Percentiles rank a stretch among this genome's conserved stretches.
Conservation (phyloP, 371 early-diverging fungal species). For the Capniomyces stellatus region DNA sequence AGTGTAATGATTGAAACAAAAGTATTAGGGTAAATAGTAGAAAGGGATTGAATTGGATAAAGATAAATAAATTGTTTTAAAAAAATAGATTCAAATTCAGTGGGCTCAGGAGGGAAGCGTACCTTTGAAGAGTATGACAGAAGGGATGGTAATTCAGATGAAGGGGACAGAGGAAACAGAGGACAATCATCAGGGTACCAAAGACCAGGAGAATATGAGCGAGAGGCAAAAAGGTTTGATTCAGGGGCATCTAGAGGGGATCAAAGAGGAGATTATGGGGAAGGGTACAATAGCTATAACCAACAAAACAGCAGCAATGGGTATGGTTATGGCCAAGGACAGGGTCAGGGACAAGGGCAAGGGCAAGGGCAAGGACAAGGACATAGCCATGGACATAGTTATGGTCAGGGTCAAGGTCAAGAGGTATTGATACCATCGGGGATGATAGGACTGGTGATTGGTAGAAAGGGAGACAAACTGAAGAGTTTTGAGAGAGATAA, state of each 20-base stretch:
- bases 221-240: background rate
- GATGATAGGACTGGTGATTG: slow-evolving; percentile 71
- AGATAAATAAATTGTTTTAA: no score
- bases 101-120: no score
- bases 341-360: background rate
- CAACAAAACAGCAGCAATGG: no score
- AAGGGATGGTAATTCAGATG: no score
- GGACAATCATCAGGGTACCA: no score
- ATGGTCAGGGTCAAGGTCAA: background rate
- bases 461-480: slow-evolving; percentile 62
- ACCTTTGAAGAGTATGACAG: no score
- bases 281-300: background rate
- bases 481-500: slow-evolving; percentile 44
- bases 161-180: no score
- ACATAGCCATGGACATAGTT: background rate
- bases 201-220: background rate
- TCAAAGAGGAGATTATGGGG: background rate
- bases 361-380: background rate
- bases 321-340: background rate
- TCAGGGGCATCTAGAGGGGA: background rate
- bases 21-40: no score
- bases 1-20: no score
- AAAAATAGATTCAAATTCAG: no score
- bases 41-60: no score
- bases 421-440: slow-evolving; percentile 32